phyloP scores from a whole-genome alignment of 352 stramenopile genomes.

The Plasmopara viticola region DNA sequence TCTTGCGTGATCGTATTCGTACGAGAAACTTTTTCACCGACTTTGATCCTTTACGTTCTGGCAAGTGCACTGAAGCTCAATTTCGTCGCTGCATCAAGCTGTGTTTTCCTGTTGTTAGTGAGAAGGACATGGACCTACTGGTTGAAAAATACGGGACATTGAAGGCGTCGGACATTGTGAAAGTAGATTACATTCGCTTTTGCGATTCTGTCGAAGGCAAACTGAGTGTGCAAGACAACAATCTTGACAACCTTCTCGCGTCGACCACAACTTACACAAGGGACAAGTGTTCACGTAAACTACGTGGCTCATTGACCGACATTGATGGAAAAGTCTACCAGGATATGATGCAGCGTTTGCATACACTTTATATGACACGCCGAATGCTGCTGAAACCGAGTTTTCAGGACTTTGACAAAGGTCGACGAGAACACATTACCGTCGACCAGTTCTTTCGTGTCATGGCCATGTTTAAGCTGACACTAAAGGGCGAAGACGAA shows the following conservation, averaged over 20 bases:
- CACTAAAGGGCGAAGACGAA: slow-evolving; percentile 40
- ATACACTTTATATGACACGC: slow-evolving; percentile 45
- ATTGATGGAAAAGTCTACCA: slow-evolving; percentile 36
- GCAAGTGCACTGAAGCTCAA: slow-evolving; percentile 70
- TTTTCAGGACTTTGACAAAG: slow-evolving; percentile 82
- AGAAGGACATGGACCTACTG: slow-evolving; percentile 54
- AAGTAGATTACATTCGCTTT: slow-evolving; percentile 77
- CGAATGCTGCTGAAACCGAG: slow-evolving; percentile 70
- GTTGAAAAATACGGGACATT: slow-evolving; percentile 49
- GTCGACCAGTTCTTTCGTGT: slow-evolving; percentile 80
- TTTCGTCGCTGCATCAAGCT: slow-evolving; percentile 78
- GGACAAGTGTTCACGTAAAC: slow-evolving; percentile 55
- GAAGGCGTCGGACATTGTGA: slow-evolving; percentile 36
- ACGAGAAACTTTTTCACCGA: slow-evolving; percentile 83
- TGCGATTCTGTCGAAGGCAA: slow-evolving; percentile 61
- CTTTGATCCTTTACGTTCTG: slow-evolving; percentile 67
- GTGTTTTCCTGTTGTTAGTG: slow-evolving; percentile 55
- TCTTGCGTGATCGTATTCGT: slow-evolving; percentile 65
- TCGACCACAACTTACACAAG: slow-evolving; percentile 24
- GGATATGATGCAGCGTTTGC: slow-evolving; percentile 57
- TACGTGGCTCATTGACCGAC: slow-evolving; percentile 50
- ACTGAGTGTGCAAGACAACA: slow-evolving; percentile 28
- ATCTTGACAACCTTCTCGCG: slow-evolving; percentile 42
- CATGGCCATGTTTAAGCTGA: slow-evolving; percentile 74
- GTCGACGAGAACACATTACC: slow-evolving; percentile 66